Evolutionary conservation across 2,329 filamentous ascomycete genomes (phyloP).

Genomic region (Paecilomyces sp.): DNA sequence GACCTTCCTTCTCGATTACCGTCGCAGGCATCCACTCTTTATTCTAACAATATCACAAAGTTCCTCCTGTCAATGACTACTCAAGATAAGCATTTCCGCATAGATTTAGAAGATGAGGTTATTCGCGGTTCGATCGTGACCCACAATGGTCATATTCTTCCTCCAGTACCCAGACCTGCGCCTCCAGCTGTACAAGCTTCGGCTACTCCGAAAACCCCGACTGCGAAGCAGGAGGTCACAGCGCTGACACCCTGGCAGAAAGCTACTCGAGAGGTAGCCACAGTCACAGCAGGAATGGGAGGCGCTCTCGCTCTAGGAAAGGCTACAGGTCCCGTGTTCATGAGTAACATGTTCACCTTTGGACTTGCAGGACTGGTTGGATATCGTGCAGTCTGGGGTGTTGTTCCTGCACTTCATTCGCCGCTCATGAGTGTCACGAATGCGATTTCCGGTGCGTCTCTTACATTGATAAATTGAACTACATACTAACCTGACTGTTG

Average conservation of each 20-base stretch:
- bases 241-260: conserved; percentile 77
- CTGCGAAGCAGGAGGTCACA: conserved; percentile 51
- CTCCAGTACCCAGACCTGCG: conserved; percentile 63
- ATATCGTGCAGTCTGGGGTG: conserved; percentile 84
- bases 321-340: conserved; percentile 73
- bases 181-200: conserved; percentile 48
- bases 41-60: conserved; percentile 91
- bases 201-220: conserved; percentile 42
- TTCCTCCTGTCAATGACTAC: conserved; percentile 76
- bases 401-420: conserved; percentile 73
- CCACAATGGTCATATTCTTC: conserved; percentile 66
- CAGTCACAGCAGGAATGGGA: conserved; percentile 71
- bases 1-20: conserved; percentile 80
- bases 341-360: conserved; percentile 82
- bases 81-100: conserved; percentile 68
- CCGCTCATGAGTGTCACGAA: conserved; percentile 92
- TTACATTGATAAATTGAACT: no score
- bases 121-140: conserved; percentile 80
- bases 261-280: conserved; percentile 65
- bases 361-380: conserved; percentile 77
- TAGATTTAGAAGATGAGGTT: conserved; percentile 78
- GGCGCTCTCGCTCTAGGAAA: conserved; percentile 70
- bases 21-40: conserved; percentile 81
- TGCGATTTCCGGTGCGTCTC: conserved; percentile 64
- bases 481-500: neutral